A percentile compares a stretch with the other conserved stretches of the same genome.
Conservation (phyloP, 148 eudicot genomes). For the Pharnaceum exiguum region DNA sequence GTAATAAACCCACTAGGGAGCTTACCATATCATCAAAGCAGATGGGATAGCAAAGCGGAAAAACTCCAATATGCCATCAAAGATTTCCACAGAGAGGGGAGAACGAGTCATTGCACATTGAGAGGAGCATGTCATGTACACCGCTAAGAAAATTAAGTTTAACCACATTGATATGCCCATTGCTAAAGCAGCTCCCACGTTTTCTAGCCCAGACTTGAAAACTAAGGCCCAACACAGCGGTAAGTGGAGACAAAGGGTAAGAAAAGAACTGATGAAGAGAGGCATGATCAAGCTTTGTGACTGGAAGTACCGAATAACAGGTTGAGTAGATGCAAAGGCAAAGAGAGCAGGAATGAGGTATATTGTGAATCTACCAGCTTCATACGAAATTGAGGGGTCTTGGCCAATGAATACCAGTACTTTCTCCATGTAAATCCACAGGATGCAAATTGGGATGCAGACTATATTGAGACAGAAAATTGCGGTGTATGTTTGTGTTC, state of each 20-base stretch:
- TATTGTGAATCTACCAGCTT: slow-evolving; percentile 59
- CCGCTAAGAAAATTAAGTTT: slow-evolving; percentile 39
- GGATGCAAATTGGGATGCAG: slow-evolving; percentile 55
- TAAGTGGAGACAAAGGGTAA: slow-evolving; percentile 46
- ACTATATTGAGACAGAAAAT: slow-evolving; percentile 56
- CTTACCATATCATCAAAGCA: slow-evolving; percentile 79
- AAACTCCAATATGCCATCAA: slow-evolving; percentile 59
- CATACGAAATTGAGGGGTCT: slow-evolving; percentile 63
- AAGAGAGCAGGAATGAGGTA: slow-evolving; percentile 65
- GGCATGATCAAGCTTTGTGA: slow-evolving; percentile 72
- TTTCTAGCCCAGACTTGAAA: slow-evolving; percentile 50
- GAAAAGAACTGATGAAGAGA: slow-evolving; percentile 50
- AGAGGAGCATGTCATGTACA: slow-evolving; percentile 61
- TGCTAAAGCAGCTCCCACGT: slow-evolving; percentile 68
- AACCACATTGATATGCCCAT: slow-evolving; percentile 62
- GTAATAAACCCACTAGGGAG: not conserved
- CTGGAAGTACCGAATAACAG: slow-evolving; percentile 65
- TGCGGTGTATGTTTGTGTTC: slow-evolving; percentile 78
- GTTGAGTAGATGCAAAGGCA: slow-evolving; percentile 60
- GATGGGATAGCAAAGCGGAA: slow-evolving; percentile 82
- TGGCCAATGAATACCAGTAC: slow-evolving; percentile 63
- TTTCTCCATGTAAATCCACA: slow-evolving; percentile 58
- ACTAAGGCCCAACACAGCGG: slow-evolving; percentile 75
- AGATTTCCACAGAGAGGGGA: slow-evolving; percentile 59
- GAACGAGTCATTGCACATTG: slow-evolving; percentile 55